Base-by-base conservation (phyloP, 495 filamentous ascomycete species). In the Glutinoglossum americanum region DNA sequence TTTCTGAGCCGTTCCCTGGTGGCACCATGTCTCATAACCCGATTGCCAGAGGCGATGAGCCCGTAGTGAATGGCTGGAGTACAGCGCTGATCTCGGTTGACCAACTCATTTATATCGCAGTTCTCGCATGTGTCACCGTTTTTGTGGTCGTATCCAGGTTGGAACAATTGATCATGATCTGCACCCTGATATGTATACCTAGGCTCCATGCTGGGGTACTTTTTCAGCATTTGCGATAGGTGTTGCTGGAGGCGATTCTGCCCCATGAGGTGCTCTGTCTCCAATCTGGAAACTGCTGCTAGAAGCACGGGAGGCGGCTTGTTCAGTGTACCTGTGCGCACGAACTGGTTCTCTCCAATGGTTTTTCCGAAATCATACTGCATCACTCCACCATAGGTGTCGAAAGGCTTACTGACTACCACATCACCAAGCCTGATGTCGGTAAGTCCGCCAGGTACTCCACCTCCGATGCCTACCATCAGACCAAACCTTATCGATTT, bases 381-480 rank as follows among this genome's bases (percentile, higher is more conserved):
- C 47, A 35, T 11, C 32, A 35, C 47, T 5, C 47, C 47, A 4
- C 47, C 47, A 13, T 5, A 51, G 4, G 47, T 51, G 5, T 51
- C 13, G 21, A 4, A 5, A 5, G 47, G 47, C 47, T 51, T 23
- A 13, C 47, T 51, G 21, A 51, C 47, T 4, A 28, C 47, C 5
- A 35, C 32, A 35, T 35, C 32, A 35, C 32, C 32, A 35, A 35
- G 32, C 11, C 32, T 4, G 32, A 35, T 51, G 13, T 51, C 47
- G 13, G 5, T 5, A 4, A 5, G 5, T 13, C 10, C 10, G 13
- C 47, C 13, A 28, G 68, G 67, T 19, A 72, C 62, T 10, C 70
- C 72, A 21, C 72, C 70, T 15, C 71, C 68, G 49, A 74, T 74
- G 1, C 73, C 72, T 1, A 75, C 69, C 64, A 74, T 65, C 1